phyloP scores from a whole-genome alignment of 352 stramenopile genomes.

The Peronosclerospora sorghi region DNA sequence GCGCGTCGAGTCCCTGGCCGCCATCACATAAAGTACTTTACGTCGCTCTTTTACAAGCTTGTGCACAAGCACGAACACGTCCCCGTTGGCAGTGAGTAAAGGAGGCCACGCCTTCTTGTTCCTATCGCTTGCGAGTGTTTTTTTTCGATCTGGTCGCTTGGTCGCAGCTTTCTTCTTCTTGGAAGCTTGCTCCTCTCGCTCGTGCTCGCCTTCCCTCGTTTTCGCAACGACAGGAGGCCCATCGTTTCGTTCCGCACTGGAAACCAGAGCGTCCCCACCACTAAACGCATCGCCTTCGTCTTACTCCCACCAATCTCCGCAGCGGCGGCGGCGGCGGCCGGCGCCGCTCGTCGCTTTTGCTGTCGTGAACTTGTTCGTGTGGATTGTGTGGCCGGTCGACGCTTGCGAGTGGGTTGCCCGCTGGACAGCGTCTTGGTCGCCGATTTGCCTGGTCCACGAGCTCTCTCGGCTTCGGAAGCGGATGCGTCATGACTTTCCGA shows the following conservation, averaged over 20 bases:
- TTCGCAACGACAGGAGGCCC: slow-evolving; percentile 10
- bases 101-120: too few species aligned
- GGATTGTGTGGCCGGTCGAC: slow-evolving; percentile 31
- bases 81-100: too few species aligned
- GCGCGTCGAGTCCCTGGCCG: slow-evolving; percentile 69
- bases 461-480: slow-evolving; percentile 36
- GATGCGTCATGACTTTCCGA: slow-evolving; percentile 52
- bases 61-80: slow-evolving; percentile 9
- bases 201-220: slow-evolving; percentile 16
- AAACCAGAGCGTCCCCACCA: slow-evolving; percentile 11
- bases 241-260: slow-evolving; percentile 1
- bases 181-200: slow-evolving; percentile 7
- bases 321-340: slow-evolving; percentile 21
- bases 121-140: slow-evolving; percentile 31
- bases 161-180: slow-evolving; percentile 18
- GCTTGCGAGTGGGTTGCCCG: slow-evolving; percentile 25
- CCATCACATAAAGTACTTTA: slow-evolving; percentile 80
- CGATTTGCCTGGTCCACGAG: slow-evolving; percentile 12
- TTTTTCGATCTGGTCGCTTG: slow-evolving; percentile 50
- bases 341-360: slow-evolving; percentile 37
- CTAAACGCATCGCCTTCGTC: slow-evolving; percentile 25
- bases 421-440: slow-evolving; percentile 19
- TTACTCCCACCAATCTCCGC: slow-evolving; percentile 18
- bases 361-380: slow-evolving; percentile 61
- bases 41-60: slow-evolving; percentile 26